Percentiles rank a stretch among this genome's conserved stretches.
Evolutionary conservation across 768 basidiomycete genomes (phyloP).

Genomic region (Pisolithus marmoratus): DNA sequence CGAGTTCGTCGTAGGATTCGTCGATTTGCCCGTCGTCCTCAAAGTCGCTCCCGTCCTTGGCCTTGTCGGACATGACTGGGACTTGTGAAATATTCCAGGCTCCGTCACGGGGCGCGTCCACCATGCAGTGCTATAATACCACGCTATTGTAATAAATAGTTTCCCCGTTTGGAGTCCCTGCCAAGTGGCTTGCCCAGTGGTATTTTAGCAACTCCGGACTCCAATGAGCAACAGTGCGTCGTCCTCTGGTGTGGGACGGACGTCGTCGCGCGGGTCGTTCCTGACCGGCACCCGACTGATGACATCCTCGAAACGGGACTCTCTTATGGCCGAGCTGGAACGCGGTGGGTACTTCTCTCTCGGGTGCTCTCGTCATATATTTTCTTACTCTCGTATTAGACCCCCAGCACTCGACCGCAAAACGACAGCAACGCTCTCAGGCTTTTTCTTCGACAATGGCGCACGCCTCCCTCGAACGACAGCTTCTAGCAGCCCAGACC

Average conservation of each 20-base stretch:
- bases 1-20: conserved; percentile 11
- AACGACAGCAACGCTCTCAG: conserved; percentile 60
- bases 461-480: conserved; percentile 62
- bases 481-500: conserved; percentile 55
- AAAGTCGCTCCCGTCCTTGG: conserved; percentile 17
- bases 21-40: conserved; percentile 14
- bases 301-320: conserved; percentile 52
- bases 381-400: conserved; percentile 32
- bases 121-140: too few relatives aligned
- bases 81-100: too few relatives aligned
- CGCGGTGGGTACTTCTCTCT: conserved; percentile 37
- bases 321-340: conserved; percentile 62
- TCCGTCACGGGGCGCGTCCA: too few relatives aligned
- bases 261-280: conserved; percentile 3
- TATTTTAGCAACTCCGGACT: too few relatives aligned
- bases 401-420: conserved; percentile 59
- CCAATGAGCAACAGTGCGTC: conserved; percentile 7
- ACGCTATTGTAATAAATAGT: too few relatives aligned
- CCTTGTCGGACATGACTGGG: not conserved
- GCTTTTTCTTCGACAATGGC: conserved; percentile 57
- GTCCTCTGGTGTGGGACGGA: conserved; percentile 14
- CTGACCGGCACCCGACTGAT: conserved; percentile 22
- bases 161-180: too few relatives aligned
- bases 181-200: too few relatives aligned
- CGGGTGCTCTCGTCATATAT: conserved; percentile 2